Base-by-base conservation (phyloP, 202 grass and related monocot species). In the Schoenoplectus tabernaemontani region DNA sequence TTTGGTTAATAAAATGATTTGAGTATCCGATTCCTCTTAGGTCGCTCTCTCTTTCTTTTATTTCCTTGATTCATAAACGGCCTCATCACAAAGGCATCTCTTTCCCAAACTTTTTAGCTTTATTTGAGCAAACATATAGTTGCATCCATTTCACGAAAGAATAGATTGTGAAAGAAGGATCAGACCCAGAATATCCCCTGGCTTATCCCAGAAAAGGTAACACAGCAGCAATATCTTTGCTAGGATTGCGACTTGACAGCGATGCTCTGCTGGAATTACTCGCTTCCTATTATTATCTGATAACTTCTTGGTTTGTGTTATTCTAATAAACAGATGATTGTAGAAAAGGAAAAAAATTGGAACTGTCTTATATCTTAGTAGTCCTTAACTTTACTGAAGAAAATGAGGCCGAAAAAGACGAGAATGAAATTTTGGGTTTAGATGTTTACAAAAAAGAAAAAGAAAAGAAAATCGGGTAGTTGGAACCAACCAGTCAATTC, bases 221-320 rank as follows among this genome's bases (percentile, higher is more conserved):
- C 30, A 58, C 38, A 37, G 12, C 77, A 80, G 51, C 77, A 80
- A 80, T 80, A 80, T 80, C 77, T 80, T 61, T 80, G 77, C 77
- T 65, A 0, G 37, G 76, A 59, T 78, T 63, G 37, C 58, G 57
- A 63, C 60, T 60, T 59, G 77, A 80, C 77, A 63, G 58, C 20
- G 24, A 63, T 61, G 5, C 24, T 11, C 30, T 78, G 76, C 33
- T 41, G n/a, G 17, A 56, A 57, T 78, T 37, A 34, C 32, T 37
- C 37, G 8, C 3, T 78, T 24, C n/a, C 1, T n/a, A 19, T n/a
- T 22, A 22, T 22, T 23, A 3, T 78, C 57, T 59, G 2, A 28
- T 60, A 13, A 26, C 58, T 12, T 63, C 1, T 42, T 11, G 44
- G n/a, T n/a, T n/a, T 4, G 11, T 61, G 16, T 37, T 58, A 67